phyloP scores from a whole-genome alignment of 2,329 filamentous ascomycete species.

The Geosmithia putterillii region DNA sequence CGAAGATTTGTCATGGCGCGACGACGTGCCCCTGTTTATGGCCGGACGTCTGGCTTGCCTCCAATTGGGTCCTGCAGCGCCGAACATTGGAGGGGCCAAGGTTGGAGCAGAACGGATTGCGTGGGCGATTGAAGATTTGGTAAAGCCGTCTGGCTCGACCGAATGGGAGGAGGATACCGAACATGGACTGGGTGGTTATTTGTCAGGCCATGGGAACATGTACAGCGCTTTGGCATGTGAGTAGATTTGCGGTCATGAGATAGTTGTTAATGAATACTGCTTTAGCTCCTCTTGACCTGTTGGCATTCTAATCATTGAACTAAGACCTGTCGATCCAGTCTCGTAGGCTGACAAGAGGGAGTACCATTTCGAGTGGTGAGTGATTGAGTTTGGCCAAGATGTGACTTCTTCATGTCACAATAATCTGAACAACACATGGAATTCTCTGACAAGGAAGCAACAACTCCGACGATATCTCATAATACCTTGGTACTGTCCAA shows the following conservation, averaged over 20 bases:
- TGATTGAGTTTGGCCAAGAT: too few species aligned
- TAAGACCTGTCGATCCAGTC: too few species aligned
- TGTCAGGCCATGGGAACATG: constrained; percentile 23
- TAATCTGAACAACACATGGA: too few species aligned
- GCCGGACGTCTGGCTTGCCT: constrained; percentile 56
- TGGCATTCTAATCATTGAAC: background rate
- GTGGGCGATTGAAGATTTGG: constrained; percentile 53
- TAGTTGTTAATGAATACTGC: too few species aligned
- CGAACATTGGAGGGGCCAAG: constrained; percentile 63
- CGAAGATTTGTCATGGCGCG: constrained; percentile 64
- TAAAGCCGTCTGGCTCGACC: constrained; percentile 9
- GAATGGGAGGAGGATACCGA: constrained; percentile 5
- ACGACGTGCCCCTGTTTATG: constrained; percentile 61
- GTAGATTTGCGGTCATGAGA: too few species aligned
- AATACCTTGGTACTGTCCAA: too few species aligned
- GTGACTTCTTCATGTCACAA: too few species aligned
- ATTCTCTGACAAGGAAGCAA: too few species aligned
- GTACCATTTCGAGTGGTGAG: too few species aligned
- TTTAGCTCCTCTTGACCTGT: too few species aligned
- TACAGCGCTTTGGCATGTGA: constrained; percentile 14
- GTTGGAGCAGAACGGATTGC: constrained; percentile 61
- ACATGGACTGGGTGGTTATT: constrained; percentile 11
- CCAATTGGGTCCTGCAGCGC: constrained; percentile 58
- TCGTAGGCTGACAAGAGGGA: too few species aligned
- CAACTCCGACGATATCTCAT: too few species aligned